A percentile compares a stretch with the other conserved stretches of the same genome.
Evolutionary conservation across 1,284 basidiomycete species (phyloP).

Genomic region (Austroboletus novae-zelandiae): DNA sequence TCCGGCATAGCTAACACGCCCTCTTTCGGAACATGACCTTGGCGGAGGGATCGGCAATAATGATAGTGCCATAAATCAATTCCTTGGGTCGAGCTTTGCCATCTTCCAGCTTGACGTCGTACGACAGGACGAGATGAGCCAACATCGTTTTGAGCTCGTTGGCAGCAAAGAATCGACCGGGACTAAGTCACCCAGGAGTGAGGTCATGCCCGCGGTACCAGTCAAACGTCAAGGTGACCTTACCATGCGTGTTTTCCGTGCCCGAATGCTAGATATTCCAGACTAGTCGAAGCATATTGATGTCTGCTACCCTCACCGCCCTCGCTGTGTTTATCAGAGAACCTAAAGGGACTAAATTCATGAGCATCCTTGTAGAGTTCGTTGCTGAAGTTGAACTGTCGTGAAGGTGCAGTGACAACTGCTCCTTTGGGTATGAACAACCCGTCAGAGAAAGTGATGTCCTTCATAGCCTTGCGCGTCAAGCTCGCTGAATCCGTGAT

Average conservation of each 20-base stretch:
- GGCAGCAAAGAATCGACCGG: neutral
- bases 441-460: conserved; percentile 40
- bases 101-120: neutral
- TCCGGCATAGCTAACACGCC: no score
- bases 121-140: neutral
- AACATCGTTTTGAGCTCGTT: neutral
- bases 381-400: conserved; percentile 27
- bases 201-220: neutral
- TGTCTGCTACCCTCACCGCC: neutral
- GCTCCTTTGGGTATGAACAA: conserved; percentile 39
- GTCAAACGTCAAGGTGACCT: no score
- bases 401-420: conserved; percentile 24
- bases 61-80: neutral
- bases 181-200: neutral
- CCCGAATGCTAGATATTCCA: neutral
- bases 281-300: neutral
- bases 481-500: neutral
- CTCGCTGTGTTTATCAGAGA: conserved; percentile 6
- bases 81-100: neutral
- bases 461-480: neutral
- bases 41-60: neutral
- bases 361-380: conserved; percentile 27
- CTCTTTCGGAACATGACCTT: neutral
- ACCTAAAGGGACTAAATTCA: conserved; percentile 35
- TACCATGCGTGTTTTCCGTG: neutral